Evolutionary conservation across 495 filamentous ascomycete genomes (phyloP).

Genomic region (Jackrogersella minutella): DNA sequence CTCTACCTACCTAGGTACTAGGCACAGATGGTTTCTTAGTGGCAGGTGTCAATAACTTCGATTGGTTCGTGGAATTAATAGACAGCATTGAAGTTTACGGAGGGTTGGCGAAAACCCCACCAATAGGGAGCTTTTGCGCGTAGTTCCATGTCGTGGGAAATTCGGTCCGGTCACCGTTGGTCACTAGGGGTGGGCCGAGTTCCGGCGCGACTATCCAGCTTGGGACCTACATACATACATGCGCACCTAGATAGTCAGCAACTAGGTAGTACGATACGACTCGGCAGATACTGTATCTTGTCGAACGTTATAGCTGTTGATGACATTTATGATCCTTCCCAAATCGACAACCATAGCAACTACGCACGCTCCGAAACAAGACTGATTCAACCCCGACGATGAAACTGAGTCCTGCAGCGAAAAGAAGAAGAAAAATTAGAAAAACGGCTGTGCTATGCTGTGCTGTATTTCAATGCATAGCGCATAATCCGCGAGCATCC

Average conservation of each 20-base stretch:
- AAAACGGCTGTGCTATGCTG: neutral
- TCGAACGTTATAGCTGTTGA: neutral
- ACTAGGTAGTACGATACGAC: slow-evolving; percentile 11
- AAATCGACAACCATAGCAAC: neutral
- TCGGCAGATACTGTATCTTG: neutral
- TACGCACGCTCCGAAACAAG: neutral
- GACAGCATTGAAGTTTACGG: neutral
- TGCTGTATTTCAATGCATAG: slow-evolving; percentile 1
- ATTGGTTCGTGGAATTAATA: slow-evolving; percentile 38
- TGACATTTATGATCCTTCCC: slow-evolving; percentile 7
- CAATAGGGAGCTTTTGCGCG: slow-evolving; percentile 38
- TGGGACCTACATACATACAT: neutral
- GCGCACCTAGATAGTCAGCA: neutral
- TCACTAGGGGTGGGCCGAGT: slow-evolving; percentile 25
- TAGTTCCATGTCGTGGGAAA: slow-evolving; percentile 32
- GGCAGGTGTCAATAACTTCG: slow-evolving; percentile 1
- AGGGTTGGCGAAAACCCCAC: slow-evolving; percentile 16
- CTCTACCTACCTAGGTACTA: neutral
- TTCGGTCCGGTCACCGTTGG: slow-evolving; percentile 37
- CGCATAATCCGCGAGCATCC: slow-evolving; percentile 13
- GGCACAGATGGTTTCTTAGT: slow-evolving; percentile 13
- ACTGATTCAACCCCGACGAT: neutral
- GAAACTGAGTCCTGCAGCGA: neutral
- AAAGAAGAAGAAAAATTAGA: neutral
- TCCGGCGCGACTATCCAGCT: slow-evolving; percentile 35